A percentile compares a stretch with the other conserved stretches of the same genome.
These are phyloP conservation scores for Iodosphaeria phyllophila DNA, from an alignment of 2,329 filamentous ascomycete genomes.

Conservation along the genomic window DNA sequence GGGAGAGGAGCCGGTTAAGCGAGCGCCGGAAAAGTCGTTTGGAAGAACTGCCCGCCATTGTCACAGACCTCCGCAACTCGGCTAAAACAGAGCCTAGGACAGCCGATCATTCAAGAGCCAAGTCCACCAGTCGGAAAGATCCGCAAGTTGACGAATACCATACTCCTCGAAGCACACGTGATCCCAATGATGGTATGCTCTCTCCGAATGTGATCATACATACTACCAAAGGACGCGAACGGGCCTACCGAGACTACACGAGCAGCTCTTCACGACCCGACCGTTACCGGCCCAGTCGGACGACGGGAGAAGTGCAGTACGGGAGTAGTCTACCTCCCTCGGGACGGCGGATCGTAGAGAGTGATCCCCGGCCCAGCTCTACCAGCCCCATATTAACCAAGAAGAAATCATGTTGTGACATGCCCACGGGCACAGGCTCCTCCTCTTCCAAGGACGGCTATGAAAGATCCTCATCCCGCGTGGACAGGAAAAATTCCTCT, in stretches of 20 bases:
- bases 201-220: slow-evolving; percentile 25
- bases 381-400: slow-evolving; percentile 9
- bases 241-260: slow-evolving; percentile 9
- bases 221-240: slow-evolving; percentile 12
- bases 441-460: slow-evolving; percentile 8
- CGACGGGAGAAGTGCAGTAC: no score
- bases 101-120: slow-evolving; percentile 8
- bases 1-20: slow-evolving; percentile 5
- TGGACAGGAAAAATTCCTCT: slow-evolving; percentile 5
- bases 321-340: slow-evolving; percentile 7
- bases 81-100: slow-evolving; percentile 3
- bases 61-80: slow-evolving; percentile 8
- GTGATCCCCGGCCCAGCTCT: slow-evolving; percentile 5
- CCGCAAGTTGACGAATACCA: slow-evolving; percentile 16
- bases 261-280: no score
- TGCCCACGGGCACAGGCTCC: slow-evolving; percentile 8
- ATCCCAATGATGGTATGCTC: slow-evolving; percentile 19
- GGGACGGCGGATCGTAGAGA: slow-evolving; percentile 8
- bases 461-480: slow-evolving; percentile 6
- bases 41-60: slow-evolving; percentile 12
- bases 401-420: slow-evolving; percentile 9
- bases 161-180: slow-evolving; percentile 9
- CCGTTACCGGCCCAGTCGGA: no score
- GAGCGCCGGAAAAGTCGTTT: slow-evolving; percentile 10
- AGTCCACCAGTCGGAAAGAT: slow-evolving; percentile 9